These are phyloP conservation scores for Botryotinia calthae DNA, from an alignment of 2,329 filamentous ascomycete species.

Conservation along the genomic window DNA sequence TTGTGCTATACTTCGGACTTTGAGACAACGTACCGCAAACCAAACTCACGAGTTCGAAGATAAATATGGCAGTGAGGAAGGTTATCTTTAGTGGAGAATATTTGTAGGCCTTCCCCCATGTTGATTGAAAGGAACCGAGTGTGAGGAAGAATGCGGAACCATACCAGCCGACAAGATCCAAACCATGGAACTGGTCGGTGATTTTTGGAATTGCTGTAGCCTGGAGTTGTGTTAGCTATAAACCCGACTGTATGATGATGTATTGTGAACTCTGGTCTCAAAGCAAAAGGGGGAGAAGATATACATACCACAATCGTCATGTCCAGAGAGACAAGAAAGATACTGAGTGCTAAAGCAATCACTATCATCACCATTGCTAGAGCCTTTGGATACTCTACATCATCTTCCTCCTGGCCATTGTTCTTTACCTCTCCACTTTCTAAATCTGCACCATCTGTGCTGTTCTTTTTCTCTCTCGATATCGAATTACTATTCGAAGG, in stretches of 20 bases:
- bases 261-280: not conserved
- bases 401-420: constrained; percentile 21
- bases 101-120: constrained; percentile 39
- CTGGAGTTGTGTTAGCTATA: not conserved
- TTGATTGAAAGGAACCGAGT: constrained; percentile 40
- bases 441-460: constrained; percentile 17
- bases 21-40: constrained; percentile 37
- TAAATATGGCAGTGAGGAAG: constrained; percentile 37
- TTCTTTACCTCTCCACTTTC: constrained; percentile 12
- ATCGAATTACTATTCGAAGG: constrained; percentile 26
- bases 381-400: constrained; percentile 34
- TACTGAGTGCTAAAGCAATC: constrained; percentile 46
- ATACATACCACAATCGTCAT: constrained; percentile 49
- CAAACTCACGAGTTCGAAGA: constrained; percentile 42
- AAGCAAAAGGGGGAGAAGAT: not conserved
- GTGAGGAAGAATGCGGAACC: constrained; percentile 54
- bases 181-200: constrained; percentile 50
- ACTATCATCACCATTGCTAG: constrained; percentile 43
- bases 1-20: not conserved
- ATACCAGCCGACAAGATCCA: constrained; percentile 55
- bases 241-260: not conserved
- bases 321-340: constrained; percentile 46
- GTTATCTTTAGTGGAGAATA: constrained; percentile 39
- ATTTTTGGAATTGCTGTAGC: constrained; percentile 57
- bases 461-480: constrained; percentile 28